Conservation (phyloP, 129 eudicot species). For the Chrysanthemum seticuspe region DNA sequence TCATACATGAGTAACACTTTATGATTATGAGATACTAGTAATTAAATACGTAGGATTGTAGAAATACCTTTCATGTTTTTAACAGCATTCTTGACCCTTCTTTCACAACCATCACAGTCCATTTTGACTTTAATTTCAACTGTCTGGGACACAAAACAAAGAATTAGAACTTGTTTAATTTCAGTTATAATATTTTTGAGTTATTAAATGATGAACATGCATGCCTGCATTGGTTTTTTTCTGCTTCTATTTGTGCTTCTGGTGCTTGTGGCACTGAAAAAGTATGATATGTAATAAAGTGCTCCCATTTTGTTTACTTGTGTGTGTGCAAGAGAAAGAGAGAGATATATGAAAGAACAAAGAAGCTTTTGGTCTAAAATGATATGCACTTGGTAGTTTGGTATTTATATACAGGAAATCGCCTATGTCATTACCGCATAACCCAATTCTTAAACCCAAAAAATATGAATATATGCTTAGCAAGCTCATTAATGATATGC, state of each 20-base stretch:
- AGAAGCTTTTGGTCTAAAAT: slow-evolving; percentile 22
- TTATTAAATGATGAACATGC: slow-evolving; percentile 9
- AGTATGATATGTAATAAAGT: slow-evolving; percentile 76
- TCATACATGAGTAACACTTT: background rate
- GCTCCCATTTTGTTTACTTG: slow-evolving; percentile 60
- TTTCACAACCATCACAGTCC: slow-evolving; percentile 98
- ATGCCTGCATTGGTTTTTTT: slow-evolving; percentile 85
- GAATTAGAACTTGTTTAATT: background rate
- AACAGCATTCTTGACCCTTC: slow-evolving; percentile 85
- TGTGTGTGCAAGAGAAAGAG: slow-evolving; percentile 7
- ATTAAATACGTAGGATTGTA: background rate
- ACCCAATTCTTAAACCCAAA: background rate
- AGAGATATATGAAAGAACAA: slow-evolving; percentile 8
- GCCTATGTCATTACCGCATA: background rate
- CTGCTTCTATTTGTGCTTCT: slow-evolving; percentile 49
- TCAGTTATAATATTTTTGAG: too few relatives aligned
- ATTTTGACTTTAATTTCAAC: slow-evolving; percentile 92
- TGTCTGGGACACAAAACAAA: slow-evolving; percentile 48
- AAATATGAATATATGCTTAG: too few relatives aligned
- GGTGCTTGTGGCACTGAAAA: slow-evolving; percentile 68
- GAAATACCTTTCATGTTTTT: slow-evolving; percentile 72
- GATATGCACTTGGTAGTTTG: slow-evolving; percentile 27
- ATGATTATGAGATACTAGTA: background rate
- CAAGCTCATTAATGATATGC: too few relatives aligned
- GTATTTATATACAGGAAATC: slow-evolving; percentile 31